Conservation (phyloP, 148 eudicot species). For the Cornus suecica region DNA sequence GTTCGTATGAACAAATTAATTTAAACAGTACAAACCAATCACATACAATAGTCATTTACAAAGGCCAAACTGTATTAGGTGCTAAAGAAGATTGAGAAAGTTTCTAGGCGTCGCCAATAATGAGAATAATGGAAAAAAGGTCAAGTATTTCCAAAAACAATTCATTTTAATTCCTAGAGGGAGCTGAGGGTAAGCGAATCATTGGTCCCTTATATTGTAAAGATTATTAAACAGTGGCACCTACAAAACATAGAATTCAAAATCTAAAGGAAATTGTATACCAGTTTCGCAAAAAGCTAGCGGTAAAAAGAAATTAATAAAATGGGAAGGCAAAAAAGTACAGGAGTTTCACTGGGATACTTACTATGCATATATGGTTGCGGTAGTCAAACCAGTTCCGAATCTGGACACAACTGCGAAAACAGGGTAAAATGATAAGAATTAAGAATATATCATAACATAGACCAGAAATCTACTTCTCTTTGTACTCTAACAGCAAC, state of each 20-base stretch:
- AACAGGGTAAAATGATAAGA: conserved; percentile 14
- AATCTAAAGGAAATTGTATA: conserved; percentile 3
- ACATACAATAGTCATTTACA: neutral
- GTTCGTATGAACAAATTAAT: conserved; percentile 24
- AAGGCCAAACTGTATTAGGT: neutral
- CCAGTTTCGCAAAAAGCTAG: neutral
- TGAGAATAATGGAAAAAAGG: neutral
- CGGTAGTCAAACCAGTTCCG: conserved; percentile 89
- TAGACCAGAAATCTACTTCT: conserved; percentile 1
- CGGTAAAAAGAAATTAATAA: neutral
- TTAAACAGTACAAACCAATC: conserved; percentile 12
- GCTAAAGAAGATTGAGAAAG: neutral
- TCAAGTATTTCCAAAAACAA: conserved; percentile 1
- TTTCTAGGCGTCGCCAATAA: conserved; percentile 4
- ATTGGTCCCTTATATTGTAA: neutral
- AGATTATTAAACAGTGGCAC: neutral
- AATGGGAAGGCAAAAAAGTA: neutral
- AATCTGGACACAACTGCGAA: conserved; percentile 82
- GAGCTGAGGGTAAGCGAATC: neutral
- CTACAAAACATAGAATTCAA: neutral
- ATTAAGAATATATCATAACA: neutral
- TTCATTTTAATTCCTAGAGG: neutral
- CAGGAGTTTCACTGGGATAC: conserved; percentile 25
- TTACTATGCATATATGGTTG: conserved; percentile 91
- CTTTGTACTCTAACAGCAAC: conserved; percentile 24